Base-by-base conservation (phyloP, 768 basidiomycete genomes). In the Trametes elegans region DNA sequence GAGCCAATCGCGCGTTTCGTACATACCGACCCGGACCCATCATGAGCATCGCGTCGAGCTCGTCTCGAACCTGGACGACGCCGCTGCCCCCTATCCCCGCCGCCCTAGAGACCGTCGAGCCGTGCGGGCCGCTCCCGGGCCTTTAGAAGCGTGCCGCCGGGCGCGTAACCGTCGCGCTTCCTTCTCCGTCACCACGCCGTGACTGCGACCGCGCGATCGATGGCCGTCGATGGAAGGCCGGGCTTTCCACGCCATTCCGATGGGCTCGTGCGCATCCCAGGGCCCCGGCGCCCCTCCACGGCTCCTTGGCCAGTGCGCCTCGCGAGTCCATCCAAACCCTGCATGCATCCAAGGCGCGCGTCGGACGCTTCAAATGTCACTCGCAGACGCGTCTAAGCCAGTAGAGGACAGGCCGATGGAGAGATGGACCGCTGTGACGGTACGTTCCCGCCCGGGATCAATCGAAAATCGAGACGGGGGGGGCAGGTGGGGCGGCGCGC, bases 31-130 rank as follows among this genome's bases (percentile, higher is more conserved):
- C 34, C n/a, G n/a, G n/a, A n/a, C n/a, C n/a, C n/a, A n/a, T n/a
- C n/a, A n/a, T n/a, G n/a, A n/a, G n/a, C n/a, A n/a, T n/a, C n/a
- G n/a, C n/a, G n/a, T n/a, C n/a, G n/a, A n/a, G n/a, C n/a, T n/a
- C n/a, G n/a, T n/a, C n/a, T 36, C 11, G 35, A 31, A 13, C 7
- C 31, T 31, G 31, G 7, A 13, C 31, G 31, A 7, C 31, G 31
- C 31, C 7, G 7, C 31, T 31, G 31, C 7, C 35, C 14, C 11
- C 7, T 41, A 41, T 41, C 49, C 38, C 49, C 49, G 49, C 49
- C 49, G 49, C 49, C 49, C 49, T 50, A 23, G 29, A 29, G 38
- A 50, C 49, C 49, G 49, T 41, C n/a, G n/a, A n/a, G 39, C 10
- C 38, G 18, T 13, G n/a, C 28, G 28, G 32, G 21, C 19, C 26